Conservation (phyloP, 2,329 filamentous ascomycete genomes). For the Aspergillus sp. region DNA sequence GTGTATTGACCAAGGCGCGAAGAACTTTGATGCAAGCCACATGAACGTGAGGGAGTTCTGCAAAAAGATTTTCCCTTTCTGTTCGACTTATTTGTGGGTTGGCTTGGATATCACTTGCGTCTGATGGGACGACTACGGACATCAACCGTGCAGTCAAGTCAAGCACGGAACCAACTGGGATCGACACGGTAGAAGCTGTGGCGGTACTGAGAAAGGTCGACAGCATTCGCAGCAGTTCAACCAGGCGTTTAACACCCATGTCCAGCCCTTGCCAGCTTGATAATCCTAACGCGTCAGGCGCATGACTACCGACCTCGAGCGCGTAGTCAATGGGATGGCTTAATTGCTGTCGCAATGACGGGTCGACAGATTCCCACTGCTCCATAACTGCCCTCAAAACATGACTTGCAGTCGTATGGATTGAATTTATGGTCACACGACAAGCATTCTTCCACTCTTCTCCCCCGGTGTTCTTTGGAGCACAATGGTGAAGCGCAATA, state of each 20-base stretch:
- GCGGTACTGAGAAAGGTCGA: conserved; percentile 61
- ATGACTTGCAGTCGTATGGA: conserved; percentile 71
- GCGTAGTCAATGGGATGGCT: conserved; percentile 38
- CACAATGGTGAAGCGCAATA: conserved; percentile 73
- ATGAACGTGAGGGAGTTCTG: conserved; percentile 72
- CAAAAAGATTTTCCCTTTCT: conserved; percentile 78
- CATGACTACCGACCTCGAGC: conserved; percentile 36
- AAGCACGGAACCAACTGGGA: conserved; percentile 67
- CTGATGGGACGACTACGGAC: conserved; percentile 58
- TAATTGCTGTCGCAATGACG: conserved; percentile 27
- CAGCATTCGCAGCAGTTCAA: conserved; percentile 65
- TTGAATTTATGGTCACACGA: conserved; percentile 59
- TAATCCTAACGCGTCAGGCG: conserved; percentile 51
- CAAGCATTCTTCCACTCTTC: conserved; percentile 77
- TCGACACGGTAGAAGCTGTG: conserved; percentile 64
- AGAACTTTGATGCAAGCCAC: conserved; percentile 66
- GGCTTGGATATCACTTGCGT: conserved; percentile 54
- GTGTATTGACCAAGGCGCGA: conserved; percentile 55
- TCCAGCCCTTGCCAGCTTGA: conserved; percentile 72
- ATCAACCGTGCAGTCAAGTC: conserved; percentile 71
- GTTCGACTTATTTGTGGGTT: conserved; percentile 74
- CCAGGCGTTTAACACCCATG: conserved; percentile 68
- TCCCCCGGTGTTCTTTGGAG: conserved; percentile 72
- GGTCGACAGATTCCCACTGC: conserved; percentile 71
- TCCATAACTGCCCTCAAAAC: conserved; percentile 78